Conservation (phyloP, 2,329 filamentous ascomycete genomes). For the Colletotrichum liaoningense region DNA sequence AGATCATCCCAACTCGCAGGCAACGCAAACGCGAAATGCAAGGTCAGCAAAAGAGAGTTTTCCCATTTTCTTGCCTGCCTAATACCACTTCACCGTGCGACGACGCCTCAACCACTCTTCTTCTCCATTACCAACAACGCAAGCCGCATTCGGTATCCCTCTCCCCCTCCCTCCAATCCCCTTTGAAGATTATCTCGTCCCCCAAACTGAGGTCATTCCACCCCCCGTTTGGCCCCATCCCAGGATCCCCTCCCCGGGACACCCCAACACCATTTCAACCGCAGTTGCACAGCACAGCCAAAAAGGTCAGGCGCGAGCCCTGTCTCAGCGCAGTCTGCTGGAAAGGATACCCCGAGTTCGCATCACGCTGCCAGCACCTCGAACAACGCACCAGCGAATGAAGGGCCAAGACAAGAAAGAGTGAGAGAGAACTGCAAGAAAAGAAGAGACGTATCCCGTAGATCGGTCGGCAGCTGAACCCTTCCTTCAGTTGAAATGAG, state of each 20-base stretch:
- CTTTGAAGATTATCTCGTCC: neutral
- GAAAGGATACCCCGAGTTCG: constrained; percentile 30
- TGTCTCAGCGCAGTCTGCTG: constrained; percentile 18
- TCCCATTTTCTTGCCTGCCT: neutral
- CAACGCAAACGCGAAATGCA: neutral
- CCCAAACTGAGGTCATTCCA: neutral
- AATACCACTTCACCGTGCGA: constrained; percentile 5
- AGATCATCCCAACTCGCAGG: neutral
- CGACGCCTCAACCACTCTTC: neutral
- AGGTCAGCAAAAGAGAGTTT: constrained; percentile 7
- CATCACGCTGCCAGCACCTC: constrained; percentile 14
- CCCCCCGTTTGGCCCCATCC: neutral
- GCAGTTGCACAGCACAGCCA: neutral
- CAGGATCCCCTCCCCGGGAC: neutral
- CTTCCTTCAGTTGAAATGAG: no score
- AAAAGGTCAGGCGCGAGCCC: constrained; percentile 23
- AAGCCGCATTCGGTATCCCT: constrained; percentile 2
- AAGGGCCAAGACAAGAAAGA: neutral
- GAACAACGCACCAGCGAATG: neutral
- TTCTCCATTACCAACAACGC: neutral
- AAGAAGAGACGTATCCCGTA: neutral
- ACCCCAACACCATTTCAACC: neutral
- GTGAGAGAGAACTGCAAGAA: neutral
- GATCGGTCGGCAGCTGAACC: constrained; percentile 4
- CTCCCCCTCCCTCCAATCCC: neutral